Conservation (phyloP, 2,329 filamentous ascomycete genomes). For the Biscogniauxia marginata region DNA sequence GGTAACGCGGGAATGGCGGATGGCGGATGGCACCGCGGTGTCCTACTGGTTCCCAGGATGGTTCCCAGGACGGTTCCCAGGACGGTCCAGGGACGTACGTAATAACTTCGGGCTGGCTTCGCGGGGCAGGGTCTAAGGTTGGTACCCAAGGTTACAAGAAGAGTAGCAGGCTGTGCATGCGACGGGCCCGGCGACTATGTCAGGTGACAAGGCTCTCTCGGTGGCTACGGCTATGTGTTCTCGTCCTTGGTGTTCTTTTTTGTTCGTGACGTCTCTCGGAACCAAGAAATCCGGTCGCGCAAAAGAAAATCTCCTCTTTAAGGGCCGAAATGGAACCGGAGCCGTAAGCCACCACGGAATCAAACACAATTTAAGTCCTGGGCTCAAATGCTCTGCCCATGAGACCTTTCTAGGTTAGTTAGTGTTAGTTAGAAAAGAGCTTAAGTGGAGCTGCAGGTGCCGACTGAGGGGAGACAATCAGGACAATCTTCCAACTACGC, state of each 20-base stretch:
- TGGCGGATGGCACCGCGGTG: constrained; percentile 13
- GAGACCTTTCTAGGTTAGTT: not conserved
- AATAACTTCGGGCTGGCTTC: too few species aligned
- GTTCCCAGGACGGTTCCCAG: too few species aligned
- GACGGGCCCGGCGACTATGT: not conserved
- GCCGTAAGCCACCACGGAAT: too few species aligned
- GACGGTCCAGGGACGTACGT: too few species aligned
- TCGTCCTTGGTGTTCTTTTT: not conserved
- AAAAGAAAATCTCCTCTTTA: not conserved
- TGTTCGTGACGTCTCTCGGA: not conserved
- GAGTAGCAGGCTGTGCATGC: not conserved
- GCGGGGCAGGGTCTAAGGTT: not conserved
- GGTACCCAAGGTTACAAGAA: not conserved
- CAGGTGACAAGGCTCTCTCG: not conserved
- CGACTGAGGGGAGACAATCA: too few species aligned
- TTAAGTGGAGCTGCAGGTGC: not conserved
- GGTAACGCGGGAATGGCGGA: too few species aligned
- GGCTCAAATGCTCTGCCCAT: not conserved
- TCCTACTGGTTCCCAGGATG: constrained; percentile 12
- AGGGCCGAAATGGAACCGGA: not conserved
- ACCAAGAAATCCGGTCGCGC: not conserved
- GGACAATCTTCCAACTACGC: too few species aligned
- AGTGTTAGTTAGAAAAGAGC: not conserved
- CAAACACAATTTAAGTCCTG: not conserved
- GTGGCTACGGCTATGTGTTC: not conserved